A percentile compares a stretch with the other conserved stretches of the same genome.
Evolutionary conservation across 2,329 filamentous ascomycete genomes (phyloP).

Genomic region (Chlorencoelia australis): DNA sequence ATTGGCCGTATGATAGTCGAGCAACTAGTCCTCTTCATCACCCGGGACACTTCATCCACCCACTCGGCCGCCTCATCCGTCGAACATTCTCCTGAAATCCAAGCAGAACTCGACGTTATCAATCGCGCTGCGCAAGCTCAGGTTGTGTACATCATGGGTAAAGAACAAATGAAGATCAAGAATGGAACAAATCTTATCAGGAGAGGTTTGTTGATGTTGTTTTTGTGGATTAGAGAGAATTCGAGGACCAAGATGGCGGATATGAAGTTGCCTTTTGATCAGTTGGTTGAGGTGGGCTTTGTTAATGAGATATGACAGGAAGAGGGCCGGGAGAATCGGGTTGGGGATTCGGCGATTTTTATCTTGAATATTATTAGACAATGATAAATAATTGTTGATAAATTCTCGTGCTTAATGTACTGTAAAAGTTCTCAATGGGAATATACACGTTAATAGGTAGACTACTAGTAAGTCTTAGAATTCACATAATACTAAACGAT

Average conservation of each 20-base stretch:
- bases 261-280: conserved; percentile 47
- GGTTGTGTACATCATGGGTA: conserved; percentile 48
- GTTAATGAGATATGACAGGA: conserved; percentile 49
- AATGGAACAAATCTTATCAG: conserved; percentile 33
- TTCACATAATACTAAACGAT: too few species aligned
- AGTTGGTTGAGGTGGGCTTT: conserved; percentile 58
- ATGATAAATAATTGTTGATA: too few species aligned
- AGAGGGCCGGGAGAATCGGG: background rate
- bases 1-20: conserved; percentile 49
- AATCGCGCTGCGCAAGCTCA: conserved; percentile 37
- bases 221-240: conserved; percentile 57
- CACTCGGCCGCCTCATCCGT: conserved; percentile 4
- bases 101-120: conserved; percentile 35
- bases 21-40: conserved; percentile 43
- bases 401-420: too few species aligned
- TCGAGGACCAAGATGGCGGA: conserved; percentile 56
- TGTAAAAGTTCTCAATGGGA: too few species aligned
- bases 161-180: conserved; percentile 47
- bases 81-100: conserved; percentile 18
- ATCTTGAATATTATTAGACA: too few species aligned
- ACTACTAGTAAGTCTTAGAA: too few species aligned
- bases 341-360: background rate
- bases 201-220: conserved; percentile 39
- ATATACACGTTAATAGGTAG: too few species aligned
- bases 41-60: conserved; percentile 25